These are phyloP conservation scores for Cyclotella sp. DNA, from an alignment of 108 stramenopile species.

Conservation along the genomic window DNA sequence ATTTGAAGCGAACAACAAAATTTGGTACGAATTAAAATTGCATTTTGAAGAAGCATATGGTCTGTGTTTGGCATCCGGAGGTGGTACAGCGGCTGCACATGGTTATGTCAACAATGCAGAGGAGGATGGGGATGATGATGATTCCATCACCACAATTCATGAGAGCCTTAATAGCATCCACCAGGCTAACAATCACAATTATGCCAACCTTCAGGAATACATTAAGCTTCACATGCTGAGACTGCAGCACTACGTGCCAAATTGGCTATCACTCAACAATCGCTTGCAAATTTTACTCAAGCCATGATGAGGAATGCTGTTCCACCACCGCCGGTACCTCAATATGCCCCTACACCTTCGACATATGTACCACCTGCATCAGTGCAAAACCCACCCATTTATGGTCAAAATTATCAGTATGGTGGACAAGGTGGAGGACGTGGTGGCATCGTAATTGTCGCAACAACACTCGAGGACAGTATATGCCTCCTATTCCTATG, in stretches of 20 bases:
- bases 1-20: slow-evolving; percentile 6
- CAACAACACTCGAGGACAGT: slow-evolving; percentile 1
- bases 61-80: background rate
- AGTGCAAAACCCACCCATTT: too few relatives aligned
- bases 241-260: background rate
- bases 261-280: background rate
- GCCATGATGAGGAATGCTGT: background rate
- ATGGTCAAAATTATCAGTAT: background rate
- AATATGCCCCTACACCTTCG: slow-evolving; percentile 6
- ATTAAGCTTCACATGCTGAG: background rate
- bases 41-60: slow-evolving; percentile 21
- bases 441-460: slow-evolving; percentile 2
- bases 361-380: background rate
- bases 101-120: slow-evolving; percentile 14
- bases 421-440: background rate
- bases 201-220: background rate
- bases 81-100: slow-evolving; percentile 1
- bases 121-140: slow-evolving; percentile 4
- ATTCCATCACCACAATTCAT: slow-evolving; percentile 9
- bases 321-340: background rate
- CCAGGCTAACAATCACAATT: slow-evolving; percentile 8
- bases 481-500: background rate
- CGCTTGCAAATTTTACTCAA: background rate
- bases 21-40: slow-evolving; percentile 6
- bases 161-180: slow-evolving; percentile 13